These are phyloP conservation scores for Excoecaria agallocha DNA, from an alignment of 345 rosid genomes.

Conservation along the genomic window DNA sequence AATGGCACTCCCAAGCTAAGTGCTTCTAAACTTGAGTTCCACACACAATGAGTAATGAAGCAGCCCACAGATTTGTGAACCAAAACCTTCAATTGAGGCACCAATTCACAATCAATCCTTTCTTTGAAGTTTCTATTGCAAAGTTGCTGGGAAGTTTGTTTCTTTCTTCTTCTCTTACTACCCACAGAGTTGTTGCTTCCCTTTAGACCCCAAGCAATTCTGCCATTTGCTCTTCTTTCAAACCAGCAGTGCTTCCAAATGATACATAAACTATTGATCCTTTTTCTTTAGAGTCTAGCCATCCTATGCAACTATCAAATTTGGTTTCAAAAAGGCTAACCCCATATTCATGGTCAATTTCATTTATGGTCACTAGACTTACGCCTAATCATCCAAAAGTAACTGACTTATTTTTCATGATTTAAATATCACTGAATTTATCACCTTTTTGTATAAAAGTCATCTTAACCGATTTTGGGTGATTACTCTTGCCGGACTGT, in stretches of 20 bases:
- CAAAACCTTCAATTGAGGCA: constrained; percentile 8
- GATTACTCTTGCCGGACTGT: too few species aligned
- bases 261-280: constrained; percentile 52
- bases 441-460: too few species aligned
- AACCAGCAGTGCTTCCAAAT: constrained; percentile 56
- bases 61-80: constrained; percentile 3
- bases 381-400: too few species aligned
- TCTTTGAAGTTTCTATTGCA: constrained; percentile 9
- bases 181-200: constrained; percentile 42
- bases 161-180: constrained; percentile 42
- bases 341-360: constrained; percentile 50
- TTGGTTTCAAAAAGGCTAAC: constrained; percentile 23
- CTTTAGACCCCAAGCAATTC: constrained; percentile 49
- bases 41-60: constrained; percentile 18
- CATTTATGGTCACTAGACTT: too few species aligned
- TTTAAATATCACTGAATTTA: too few species aligned
- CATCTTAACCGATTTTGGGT: too few species aligned
- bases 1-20: constrained; percentile 28
- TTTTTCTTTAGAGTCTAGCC: constrained; percentile 47
- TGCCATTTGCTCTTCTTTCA: constrained; percentile 43
- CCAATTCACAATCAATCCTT: constrained; percentile 4
- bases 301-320: constrained; percentile 2
- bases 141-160: constrained; percentile 34
- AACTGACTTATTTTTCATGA: too few species aligned
- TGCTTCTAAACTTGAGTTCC: constrained; percentile 29